Conservation (phyloP, 345 rosid species). For the Ailanthus altissimus region DNA sequence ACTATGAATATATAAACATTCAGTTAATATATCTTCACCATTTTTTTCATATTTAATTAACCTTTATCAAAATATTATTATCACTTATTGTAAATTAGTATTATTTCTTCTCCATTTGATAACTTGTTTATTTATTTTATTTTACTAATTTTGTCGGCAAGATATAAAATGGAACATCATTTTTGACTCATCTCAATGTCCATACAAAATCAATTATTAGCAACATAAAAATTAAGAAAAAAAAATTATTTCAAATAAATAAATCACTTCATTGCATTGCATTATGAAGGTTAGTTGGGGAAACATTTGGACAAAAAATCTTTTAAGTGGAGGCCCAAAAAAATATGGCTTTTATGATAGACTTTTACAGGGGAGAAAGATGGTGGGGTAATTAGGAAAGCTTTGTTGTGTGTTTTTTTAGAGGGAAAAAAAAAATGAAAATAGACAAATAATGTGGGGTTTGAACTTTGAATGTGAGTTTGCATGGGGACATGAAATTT, state of each 20-base stretch:
- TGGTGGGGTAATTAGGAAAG: neutral
- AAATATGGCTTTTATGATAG: neutral
- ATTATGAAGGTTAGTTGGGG: neutral
- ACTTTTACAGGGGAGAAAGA: neutral
- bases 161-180: neutral
- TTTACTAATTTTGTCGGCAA: neutral
- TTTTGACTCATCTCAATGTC: neutral
- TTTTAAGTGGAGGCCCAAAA: neutral
- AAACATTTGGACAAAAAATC: conserved; percentile 1
- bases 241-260: neutral
- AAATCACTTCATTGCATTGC: neutral
- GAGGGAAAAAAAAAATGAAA: no score
- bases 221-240: neutral
- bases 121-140: no score
- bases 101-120: neutral
- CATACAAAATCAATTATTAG: neutral
- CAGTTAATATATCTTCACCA: no score
- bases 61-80: no score
- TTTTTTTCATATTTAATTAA: no score
- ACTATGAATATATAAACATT: no score
- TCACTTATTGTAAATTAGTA: neutral
- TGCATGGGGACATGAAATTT: no score
- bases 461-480: no score
- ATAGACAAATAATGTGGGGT: no score
- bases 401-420: neutral